phyloP scores from a whole-genome alignment of 192 early-diverging fungal genomes.

The Coemansia sp. region DNA sequence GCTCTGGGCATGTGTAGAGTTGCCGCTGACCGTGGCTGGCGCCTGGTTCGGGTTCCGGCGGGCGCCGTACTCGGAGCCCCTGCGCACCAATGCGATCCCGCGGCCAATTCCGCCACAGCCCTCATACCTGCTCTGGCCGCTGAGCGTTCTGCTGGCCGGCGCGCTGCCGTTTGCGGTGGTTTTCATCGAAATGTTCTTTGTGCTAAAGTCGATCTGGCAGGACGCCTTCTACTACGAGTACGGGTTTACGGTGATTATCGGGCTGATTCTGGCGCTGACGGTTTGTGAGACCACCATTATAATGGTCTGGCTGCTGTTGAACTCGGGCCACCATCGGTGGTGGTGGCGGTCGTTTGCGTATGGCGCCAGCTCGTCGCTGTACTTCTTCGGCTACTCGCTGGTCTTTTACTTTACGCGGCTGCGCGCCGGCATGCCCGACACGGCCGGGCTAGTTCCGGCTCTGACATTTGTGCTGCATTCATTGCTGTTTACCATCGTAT shows the following conservation, averaged over 20 bases:
- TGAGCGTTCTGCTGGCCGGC: slow-evolving; percentile 62
- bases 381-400: slow-evolving; percentile 78
- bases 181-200: slow-evolving; percentile 70
- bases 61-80: slow-evolving; percentile 75
- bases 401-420: slow-evolving; percentile 68
- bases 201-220: slow-evolving; percentile 67
- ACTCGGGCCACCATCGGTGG: slow-evolving; percentile 73
- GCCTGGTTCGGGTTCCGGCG: slow-evolving; percentile 82
- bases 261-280: slow-evolving; percentile 57
- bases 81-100: slow-evolving; percentile 88
- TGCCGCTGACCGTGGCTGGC: slow-evolving; percentile 78
- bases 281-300: slow-evolving; percentile 64
- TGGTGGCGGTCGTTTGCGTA: slow-evolving; percentile 91
- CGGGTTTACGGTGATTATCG: slow-evolving; percentile 57
- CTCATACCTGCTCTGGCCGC: slow-evolving; percentile 60
- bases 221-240: slow-evolving; percentile 66
- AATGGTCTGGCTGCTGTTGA: slow-evolving; percentile 65
- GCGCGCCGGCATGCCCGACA: slow-evolving; percentile 51
- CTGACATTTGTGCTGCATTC: slow-evolving; percentile 74
- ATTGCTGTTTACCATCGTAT: slow-evolving; percentile 62
- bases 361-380: slow-evolving; percentile 66
- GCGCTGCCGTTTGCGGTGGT: slow-evolving; percentile 68
- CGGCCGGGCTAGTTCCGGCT: slow-evolving; percentile 58
- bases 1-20: slow-evolving; percentile 76
- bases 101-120: slow-evolving; percentile 82